Base-by-base conservation (phyloP, 257 asterid genomes). In the Oldenlandia corymbosa region DNA sequence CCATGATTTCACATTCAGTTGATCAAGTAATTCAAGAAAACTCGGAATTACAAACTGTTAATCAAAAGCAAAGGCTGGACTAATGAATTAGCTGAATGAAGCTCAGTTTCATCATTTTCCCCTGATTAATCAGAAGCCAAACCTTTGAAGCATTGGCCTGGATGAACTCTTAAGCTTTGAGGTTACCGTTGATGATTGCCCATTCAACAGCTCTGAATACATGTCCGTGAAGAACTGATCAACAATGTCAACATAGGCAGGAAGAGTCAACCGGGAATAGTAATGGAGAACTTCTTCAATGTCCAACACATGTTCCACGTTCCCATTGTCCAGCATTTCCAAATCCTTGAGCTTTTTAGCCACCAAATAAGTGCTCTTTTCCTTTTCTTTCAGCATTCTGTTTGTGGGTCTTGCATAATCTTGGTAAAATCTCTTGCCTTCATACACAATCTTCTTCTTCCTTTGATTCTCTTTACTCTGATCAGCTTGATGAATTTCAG, bases 221-320 rank as follows among this genome's bases (percentile, higher is more conserved):
- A 84, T 70, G 7, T 84, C 83, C 73, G 70, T 62, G 72, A 80
- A 78, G 64, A 84, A 81, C 32, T 73, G 80, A 59, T 81, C 88
- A 6, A 84, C 91, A 61, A 81, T 73, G 10, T 81, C 88, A 56
- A 80, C 68, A 67, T 79, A 84, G 10, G 66, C 76, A 1, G 84
- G 88, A 52, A 78, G 74, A 7, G 85, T 81, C 18, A 82, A 65
- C 28, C 68, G 71, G 12, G 77, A 75, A 13, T 81, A 78, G 45
- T 78, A 68, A 21, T 75, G 76, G 61, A 71, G 66, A 56, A 75
- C 71, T 23, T 75, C 78, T 56, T 78, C 74, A 56, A 78, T 53
- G 42, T 78, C 83, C 67, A 72, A n/a, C 5, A 39, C 73, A 36
- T 71, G 80, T 9, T 78, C 76, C 5, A 31, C 73, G 42, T 78